These are phyloP conservation scores for Moesziomyces aphidis DNA, from an alignment of 1,284 basidiomycete genomes.

Conservation along the genomic window DNA sequence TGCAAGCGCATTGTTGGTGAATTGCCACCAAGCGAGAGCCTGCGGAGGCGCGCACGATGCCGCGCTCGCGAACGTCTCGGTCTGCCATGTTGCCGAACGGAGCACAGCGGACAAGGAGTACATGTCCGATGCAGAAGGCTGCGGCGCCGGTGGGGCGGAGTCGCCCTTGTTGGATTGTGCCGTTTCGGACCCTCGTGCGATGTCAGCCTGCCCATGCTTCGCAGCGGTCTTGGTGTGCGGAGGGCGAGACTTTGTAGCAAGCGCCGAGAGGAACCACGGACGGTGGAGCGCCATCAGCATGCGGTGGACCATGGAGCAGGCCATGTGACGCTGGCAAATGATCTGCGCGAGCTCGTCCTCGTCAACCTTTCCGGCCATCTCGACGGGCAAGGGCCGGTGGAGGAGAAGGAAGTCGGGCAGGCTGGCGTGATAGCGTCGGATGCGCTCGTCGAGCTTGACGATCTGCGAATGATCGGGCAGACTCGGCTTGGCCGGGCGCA, in stretches of 20 bases:
- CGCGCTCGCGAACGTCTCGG: conserved; percentile 25
- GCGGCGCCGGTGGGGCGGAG: neutral
- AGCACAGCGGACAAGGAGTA: conserved; percentile 26
- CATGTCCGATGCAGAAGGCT: conserved; percentile 14
- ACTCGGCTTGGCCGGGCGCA: neutral
- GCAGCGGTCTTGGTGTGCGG: neutral
- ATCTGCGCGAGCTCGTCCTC: conserved; percentile 29
- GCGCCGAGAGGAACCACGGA: conserved; percentile 29
- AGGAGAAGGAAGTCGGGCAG: conserved; percentile 26
- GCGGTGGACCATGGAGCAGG: conserved; percentile 33
- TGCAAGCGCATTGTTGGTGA: conserved; percentile 35
- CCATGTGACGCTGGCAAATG: conserved; percentile 34
- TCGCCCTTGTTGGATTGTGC: neutral
- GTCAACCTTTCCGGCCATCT: conserved; percentile 33
- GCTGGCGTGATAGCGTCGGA: conserved; percentile 35
- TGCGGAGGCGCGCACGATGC: conserved; percentile 20
- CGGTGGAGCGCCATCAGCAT: conserved; percentile 39
- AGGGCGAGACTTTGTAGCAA: conserved; percentile 8
- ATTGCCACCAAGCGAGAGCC: conserved; percentile 32
- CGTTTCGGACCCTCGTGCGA: neutral
- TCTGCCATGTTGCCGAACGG: conserved; percentile 33
- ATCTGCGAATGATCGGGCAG: conserved; percentile 17
- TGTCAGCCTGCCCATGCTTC: neutral
- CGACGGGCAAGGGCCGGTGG: conserved; percentile 28
- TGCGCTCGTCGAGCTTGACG: conserved; percentile 31